Evolutionary conservation across 2,329 filamentous ascomycete genomes (phyloP), one percentile per base, ranked within the genome.

Genomic region (Alternaria sp.): DNA sequence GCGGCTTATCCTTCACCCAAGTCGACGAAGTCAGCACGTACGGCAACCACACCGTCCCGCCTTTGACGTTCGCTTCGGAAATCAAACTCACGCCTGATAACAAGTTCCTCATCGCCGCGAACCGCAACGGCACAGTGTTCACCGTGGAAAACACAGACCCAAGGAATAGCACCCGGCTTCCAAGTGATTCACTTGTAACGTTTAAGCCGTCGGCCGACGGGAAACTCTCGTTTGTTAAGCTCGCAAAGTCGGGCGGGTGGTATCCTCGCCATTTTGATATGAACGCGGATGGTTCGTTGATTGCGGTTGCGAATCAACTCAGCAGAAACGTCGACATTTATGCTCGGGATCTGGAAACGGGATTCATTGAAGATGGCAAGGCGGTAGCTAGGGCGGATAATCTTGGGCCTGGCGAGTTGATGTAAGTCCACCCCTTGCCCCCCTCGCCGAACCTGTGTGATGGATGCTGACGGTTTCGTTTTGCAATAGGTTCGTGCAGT

Each of bases 211-310:
- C 21, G 75, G 24, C 52, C 3, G 83, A 82, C n/a, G 89, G 88
- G 6, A 79, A 76, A 1, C 80, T 92, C 26, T 76, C 70, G 0
- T 82, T 86, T 55, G 72, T 85, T 3, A 84, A 89, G 66, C 80
- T 86, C 28, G 83, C 83, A n/a, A 81, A 89, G 0, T 84, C 87
- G 0, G 88, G 88, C 48, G 91, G 91, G 2, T 74, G 78, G 7
- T 84, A 82, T 54, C 90, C 91, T 0, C 83, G 90, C 23, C 88
- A 90, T 39, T 90, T 91, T 73, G 84, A 83, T 50, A 77, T 91
- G 56, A 92, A 89, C 74, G 82, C 81, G 61, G 84, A 82, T 10
- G 90, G 90, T 1, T 82, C 82, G 54, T 77, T 89, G 58, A 78
- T 92, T 3, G 90, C 88, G 1, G 85, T 92, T 28, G 89, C 84